Conservation (phyloP, 73 alveolate genomes). For the Durusdinium trenchii region DNA sequence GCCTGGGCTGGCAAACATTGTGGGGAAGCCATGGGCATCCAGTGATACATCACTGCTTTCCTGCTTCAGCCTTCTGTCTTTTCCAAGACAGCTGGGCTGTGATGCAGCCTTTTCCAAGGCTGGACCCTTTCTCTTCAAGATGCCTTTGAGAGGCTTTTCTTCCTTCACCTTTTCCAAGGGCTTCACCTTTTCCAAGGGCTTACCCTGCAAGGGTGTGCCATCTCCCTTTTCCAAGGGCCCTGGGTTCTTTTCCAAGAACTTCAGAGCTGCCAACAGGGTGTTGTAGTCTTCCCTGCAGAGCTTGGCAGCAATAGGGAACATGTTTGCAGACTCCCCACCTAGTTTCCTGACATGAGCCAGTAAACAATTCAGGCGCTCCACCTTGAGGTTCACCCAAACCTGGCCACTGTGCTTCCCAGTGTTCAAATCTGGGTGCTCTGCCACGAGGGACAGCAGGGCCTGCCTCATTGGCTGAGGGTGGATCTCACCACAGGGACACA, state of each 20-base stretch:
- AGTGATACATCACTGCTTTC: background rate
- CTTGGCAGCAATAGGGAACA: background rate
- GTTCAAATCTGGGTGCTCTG: background rate
- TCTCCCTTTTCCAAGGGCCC: background rate
- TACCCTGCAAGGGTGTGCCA: background rate
- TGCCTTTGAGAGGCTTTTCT: background rate
- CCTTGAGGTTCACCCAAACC: background rate
- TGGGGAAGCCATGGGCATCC: background rate
- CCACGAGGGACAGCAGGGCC: background rate
- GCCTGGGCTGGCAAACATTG: background rate
- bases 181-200: background rate
- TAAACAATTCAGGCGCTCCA: background rate
- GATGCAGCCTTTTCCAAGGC: background rate
- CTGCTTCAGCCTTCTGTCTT: too few relatives aligned
- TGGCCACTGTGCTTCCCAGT: background rate
- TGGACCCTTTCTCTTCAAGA: background rate
- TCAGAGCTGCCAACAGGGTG: background rate
- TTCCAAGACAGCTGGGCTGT: background rate
- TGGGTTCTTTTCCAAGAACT: background rate
- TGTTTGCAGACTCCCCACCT: background rate
- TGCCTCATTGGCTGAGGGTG: slow-evolving; percentile 5
- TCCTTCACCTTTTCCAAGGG: background rate
- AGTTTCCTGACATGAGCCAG: background rate
- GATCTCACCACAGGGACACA: background rate
- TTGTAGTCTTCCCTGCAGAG: background rate